Percentiles rank a stretch among this genome's conserved stretches.
Conservation (phyloP, 1,284 basidiomycete genomes). For the Ustilago loliicola region DNA sequence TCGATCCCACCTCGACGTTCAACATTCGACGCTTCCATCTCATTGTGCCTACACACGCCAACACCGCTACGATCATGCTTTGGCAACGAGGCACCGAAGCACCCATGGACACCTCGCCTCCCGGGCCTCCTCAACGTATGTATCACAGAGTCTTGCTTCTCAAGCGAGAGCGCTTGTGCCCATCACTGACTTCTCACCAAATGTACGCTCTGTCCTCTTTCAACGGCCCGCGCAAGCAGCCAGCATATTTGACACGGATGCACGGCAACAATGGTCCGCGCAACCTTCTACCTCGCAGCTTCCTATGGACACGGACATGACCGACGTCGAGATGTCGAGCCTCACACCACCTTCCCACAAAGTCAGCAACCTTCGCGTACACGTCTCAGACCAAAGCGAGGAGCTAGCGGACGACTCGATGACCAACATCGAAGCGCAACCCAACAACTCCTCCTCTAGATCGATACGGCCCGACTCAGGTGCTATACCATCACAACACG, state of each 20-base stretch:
- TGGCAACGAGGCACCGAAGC: conserved; percentile 60
- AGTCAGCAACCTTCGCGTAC: conserved; percentile 9
- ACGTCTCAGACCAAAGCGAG: conserved; percentile 10
- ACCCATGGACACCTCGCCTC: conserved; percentile 61
- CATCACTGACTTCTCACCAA: not conserved
- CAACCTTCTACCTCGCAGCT: conserved; percentile 19
- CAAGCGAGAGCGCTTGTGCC: not conserved
- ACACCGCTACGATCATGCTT: conserved; percentile 16
- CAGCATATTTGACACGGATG: conserved; percentile 31
- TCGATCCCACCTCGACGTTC: not conserved
- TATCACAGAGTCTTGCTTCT: not conserved
- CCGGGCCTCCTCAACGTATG: conserved; percentile 50
- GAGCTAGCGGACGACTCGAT: conserved; percentile 43
- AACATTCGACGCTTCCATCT: not conserved
- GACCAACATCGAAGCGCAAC: conserved; percentile 19
- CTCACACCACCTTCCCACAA: conserved; percentile 47
- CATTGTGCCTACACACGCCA: not conserved
- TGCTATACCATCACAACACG: conserved; percentile 18
- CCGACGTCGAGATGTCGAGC: conserved; percentile 56
- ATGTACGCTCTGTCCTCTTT: not conserved
- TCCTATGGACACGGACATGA: conserved; percentile 31
- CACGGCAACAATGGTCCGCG: conserved; percentile 9
- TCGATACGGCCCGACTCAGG: conserved; percentile 3
- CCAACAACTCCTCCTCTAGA: conserved; percentile 4
- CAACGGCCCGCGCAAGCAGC: conserved; percentile 1